Percentiles rank a stretch among this genome's conserved stretches.
Evolutionary conservation across 371 early-diverging fungal genomes (phyloP).

Genomic region (Rhizopus arrhizus): DNA sequence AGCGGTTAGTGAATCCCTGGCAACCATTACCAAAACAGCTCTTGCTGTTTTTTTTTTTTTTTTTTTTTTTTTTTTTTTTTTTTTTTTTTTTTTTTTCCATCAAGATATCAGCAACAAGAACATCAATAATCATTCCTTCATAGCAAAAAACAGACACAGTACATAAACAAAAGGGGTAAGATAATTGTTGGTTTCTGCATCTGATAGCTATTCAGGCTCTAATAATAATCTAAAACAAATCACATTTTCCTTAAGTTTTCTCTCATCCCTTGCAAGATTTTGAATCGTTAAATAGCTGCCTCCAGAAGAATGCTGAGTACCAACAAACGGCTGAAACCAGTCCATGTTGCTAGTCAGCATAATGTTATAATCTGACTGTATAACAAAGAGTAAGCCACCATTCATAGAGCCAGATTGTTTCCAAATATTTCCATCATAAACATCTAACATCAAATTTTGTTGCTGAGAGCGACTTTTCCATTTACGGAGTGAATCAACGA

Average conservation of each 20-base stretch:
- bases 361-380: not conserved
- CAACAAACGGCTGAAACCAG: slow-evolving; percentile 18
- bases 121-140: slow-evolving; percentile 1
- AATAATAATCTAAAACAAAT: slow-evolving; percentile 18
- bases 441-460: not conserved
- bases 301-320: slow-evolving; percentile 6
- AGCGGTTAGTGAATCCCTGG: no score
- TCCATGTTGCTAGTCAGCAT: slow-evolving; percentile 17
- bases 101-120: no score
- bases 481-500: no score
- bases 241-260: slow-evolving; percentile 15
- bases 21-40: no score
- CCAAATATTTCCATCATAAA: slow-evolving; percentile 3
- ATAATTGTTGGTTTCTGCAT: slow-evolving; percentile 17
- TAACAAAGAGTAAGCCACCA: not conserved
- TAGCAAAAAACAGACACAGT: slow-evolving; percentile 1
- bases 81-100: no score
- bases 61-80: no score
- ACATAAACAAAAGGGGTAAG: slow-evolving; percentile 15
- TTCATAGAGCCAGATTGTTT: not conserved
- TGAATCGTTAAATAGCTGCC: slow-evolving; percentile 15
- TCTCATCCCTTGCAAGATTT: slow-evolving; percentile 13
- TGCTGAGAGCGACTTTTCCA: not conserved
- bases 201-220: slow-evolving; percentile 19
- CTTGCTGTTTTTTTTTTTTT: no score